Evolutionary conservation across 441 rosid genomes (phyloP).

Genomic region (Hypseocharis bilobata): DNA sequence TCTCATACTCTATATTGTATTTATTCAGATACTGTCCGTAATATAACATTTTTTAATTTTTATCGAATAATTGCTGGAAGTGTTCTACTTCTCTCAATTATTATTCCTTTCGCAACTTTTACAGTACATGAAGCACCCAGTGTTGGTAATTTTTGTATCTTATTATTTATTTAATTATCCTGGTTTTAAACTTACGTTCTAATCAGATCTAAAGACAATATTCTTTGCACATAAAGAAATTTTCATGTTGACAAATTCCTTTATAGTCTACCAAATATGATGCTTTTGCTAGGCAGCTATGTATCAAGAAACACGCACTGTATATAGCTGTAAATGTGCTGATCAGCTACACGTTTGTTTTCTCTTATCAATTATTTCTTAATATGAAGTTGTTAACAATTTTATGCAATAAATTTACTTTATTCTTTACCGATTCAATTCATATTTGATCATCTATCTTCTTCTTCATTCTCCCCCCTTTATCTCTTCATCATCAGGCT

Average conservation of each 20-base stretch:
- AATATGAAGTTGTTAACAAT: no score
- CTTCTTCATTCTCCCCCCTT: not conserved
- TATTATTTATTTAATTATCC: not conserved
- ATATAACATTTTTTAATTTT: not conserved
- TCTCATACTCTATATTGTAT: slow-evolving; percentile 11
- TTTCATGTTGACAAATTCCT: not conserved
- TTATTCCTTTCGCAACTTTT: not conserved
- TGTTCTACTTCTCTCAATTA: not conserved
- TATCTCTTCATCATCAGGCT: slow-evolving; percentile 48
- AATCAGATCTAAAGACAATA: not conserved
- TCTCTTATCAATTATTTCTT: no score
- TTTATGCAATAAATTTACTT: not conserved
- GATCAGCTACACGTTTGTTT: no score
- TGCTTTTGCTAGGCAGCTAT: no score
- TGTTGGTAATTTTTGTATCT: not conserved
- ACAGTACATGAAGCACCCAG: not conserved
- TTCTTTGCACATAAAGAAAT: not conserved
- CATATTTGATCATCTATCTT: slow-evolving; percentile 4
- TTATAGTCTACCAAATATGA: not conserved
- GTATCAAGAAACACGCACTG: no score
- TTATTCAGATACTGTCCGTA: slow-evolving; percentile 1
- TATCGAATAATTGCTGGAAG: not conserved
- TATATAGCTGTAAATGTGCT: no score
- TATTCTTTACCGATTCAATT: no score
- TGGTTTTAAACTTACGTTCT: not conserved